A percentile compares a stretch with the other conserved stretches of the same genome.
These are phyloP conservation scores for Grosmannia huntii DNA, from an alignment of 2,329 filamentous ascomycete species.

Conservation along the genomic window DNA sequence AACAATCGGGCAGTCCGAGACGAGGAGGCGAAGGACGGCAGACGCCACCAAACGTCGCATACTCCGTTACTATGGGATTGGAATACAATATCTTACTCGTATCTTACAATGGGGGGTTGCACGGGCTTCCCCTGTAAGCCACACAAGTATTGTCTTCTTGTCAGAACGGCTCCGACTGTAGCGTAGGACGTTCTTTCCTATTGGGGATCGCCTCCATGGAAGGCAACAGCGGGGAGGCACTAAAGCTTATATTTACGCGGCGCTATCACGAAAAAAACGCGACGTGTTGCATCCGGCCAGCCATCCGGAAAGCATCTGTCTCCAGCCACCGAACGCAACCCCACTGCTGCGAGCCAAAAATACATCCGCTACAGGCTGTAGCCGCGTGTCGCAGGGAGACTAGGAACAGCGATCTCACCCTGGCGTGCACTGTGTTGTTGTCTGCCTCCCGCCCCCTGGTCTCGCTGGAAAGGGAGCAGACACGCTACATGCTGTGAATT, in stretches of 20 bases:
- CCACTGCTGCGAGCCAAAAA: not conserved
- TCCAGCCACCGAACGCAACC: not conserved
- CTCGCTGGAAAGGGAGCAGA: not conserved
- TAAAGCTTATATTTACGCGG: not conserved
- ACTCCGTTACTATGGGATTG: not conserved
- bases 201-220: not conserved
- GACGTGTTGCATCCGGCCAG: not conserved
- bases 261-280: constrained; percentile 5
- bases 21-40: not conserved
- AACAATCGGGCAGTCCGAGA: too few species aligned
- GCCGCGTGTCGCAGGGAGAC: not conserved
- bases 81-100: too few species aligned
- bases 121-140: too few species aligned
- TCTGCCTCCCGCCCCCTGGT: not conserved
- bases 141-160: too few species aligned
- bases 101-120: too few species aligned
- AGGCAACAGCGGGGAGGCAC: not conserved
- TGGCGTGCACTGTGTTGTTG: not conserved
- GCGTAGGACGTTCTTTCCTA: not conserved
- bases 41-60: not conserved
- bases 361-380: not conserved
- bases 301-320: not conserved
- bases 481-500: not conserved
- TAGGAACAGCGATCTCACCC: not conserved
- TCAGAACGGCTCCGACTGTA: not conserved